These are phyloP conservation scores for Agrostemma githago DNA, from an alignment of 148 eudicot species.

Conservation along the genomic window DNA sequence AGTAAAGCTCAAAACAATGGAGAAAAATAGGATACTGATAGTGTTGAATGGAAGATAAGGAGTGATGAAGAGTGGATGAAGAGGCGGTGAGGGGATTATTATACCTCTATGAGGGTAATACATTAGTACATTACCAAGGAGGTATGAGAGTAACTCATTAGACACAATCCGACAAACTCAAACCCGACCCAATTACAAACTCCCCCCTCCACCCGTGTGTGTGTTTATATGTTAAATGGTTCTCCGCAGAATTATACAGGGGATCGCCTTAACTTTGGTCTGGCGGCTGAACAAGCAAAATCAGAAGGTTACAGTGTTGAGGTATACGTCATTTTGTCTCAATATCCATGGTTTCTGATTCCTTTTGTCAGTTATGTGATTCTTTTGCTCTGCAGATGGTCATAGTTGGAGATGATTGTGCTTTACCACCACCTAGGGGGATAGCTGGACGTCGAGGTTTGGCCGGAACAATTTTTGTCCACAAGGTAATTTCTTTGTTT, in stretches of 20 bases:
- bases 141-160: too few species aligned
- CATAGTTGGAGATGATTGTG: conserved; percentile 97
- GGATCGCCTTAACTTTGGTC: conserved; percentile 90
- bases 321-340: conserved; percentile 38
- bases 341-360: conserved; percentile 10
- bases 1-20: not conserved
- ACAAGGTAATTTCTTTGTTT: conserved; percentile 53
- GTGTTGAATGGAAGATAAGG: not conserved
- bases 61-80: not conserved
- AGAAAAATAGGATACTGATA: not conserved
- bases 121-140: too few species aligned
- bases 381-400: conserved; percentile 55
- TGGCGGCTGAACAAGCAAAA: conserved; percentile 98
- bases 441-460: conserved; percentile 97
- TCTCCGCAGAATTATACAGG: conserved; percentile 84
- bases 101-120: too few species aligned
- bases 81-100: too few species aligned
- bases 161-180: too few species aligned
- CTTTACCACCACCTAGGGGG: conserved; percentile 93
- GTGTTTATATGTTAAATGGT: not conserved
- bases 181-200: too few species aligned
- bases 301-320: conserved; percentile 94
- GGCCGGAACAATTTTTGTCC: conserved; percentile 92
- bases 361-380: not conserved
- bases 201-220: too few species aligned